Evolutionary conservation across 2,329 filamentous ascomycete genomes (phyloP), one percentile per base, ranked within the genome.

Genomic region (Sporothrix humicola): DNA sequence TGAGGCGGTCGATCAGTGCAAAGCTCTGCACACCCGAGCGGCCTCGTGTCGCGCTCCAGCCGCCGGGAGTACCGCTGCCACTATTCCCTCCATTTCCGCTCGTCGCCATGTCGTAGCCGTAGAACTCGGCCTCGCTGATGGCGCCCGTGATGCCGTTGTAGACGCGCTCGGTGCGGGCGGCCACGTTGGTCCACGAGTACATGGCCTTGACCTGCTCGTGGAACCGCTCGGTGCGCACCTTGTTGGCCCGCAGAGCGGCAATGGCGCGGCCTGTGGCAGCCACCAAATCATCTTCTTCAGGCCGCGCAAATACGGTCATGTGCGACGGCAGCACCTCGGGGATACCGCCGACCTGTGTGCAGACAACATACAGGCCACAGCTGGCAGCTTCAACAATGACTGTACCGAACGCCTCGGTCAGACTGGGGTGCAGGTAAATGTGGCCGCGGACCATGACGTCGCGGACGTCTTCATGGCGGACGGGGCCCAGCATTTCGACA

Each of bases 111-210:
- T 93, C 91, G 79, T 93, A 92, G 17, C 93, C 93, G 79, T 97
- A 97, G 79, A 97, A 97, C 74, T 97, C 93, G 72, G 92, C 91
- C 78, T 97, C 93, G 76, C 89, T 90, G 71, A 97, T 90, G n/a
- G 90, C 90, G 8, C 94, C 95, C 2, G 91, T 93, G 77, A 99
- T 97, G 66, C 96, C 93, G 80, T 97, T 91, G 82, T 99, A 99
- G 0, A 99, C 96, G 44, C 95, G 89, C 83, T 99, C 96, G 0
- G 96, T 98, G 72, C 96, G 92, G 78, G 92, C 89, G 15, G 96
- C 96, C 42, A 99, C 95, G 81, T 99, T 95, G 42, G 93, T 93
- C 96, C 96, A 99, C 1, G 94, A 97, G 83, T 99, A 99, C 96
- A 98, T 98, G 84, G 93, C 93, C 82, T 95, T 94, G 76, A 99